Percentiles rank a stretch among this genome's conserved stretches.
phyloP scores from a whole-genome alignment of 1,284 basidiomycete genomes.

The Papiliotrema nemorosa region DNA sequence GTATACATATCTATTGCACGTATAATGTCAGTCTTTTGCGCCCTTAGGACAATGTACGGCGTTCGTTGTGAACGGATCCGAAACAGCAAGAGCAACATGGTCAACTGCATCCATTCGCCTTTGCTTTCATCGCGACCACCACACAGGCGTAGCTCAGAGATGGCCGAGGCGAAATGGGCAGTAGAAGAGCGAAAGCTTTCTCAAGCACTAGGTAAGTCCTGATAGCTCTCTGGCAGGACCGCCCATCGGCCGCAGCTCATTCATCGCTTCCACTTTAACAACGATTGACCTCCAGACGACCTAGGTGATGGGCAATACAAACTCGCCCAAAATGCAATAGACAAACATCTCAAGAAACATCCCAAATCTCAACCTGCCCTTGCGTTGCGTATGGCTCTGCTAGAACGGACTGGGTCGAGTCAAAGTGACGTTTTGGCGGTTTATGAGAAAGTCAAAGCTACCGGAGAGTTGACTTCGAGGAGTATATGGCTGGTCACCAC shows the following conservation, averaged over 20 bases:
- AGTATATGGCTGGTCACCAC: conserved; percentile 25
- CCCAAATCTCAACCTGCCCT: conserved; percentile 43
- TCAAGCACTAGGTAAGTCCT: conserved; percentile 1
- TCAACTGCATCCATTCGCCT: too few species aligned
- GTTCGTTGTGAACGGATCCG: too few species aligned
- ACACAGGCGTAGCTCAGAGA: too few species aligned
- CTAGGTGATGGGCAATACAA: conserved; percentile 23
- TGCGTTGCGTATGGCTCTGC: conserved; percentile 35
- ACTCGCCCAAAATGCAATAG: conserved; percentile 23
- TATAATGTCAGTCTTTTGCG: too few species aligned
- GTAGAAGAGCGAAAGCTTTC: conserved; percentile 4
- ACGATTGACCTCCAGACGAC: conserved; percentile 24
- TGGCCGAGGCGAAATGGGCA: conserved; percentile 3
- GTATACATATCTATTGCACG: too few species aligned
- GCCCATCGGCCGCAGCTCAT: neutral
- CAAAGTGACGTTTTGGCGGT: conserved; percentile 18
- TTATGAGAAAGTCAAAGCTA: conserved; percentile 22
- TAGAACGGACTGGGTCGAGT: conserved; percentile 12
- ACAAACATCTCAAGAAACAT: conserved; percentile 36
- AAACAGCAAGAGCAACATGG: too few species aligned
- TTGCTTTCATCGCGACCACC: too few species aligned
- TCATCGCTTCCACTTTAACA: neutral
- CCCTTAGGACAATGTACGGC: too few species aligned
- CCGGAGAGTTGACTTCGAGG: conserved; percentile 25
- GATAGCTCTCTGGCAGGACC: neutral